Evolutionary conservation across 2,329 filamentous ascomycete genomes (phyloP), one percentile per base, ranked within the genome.

Genomic region (Epichloe sibirici): DNA sequence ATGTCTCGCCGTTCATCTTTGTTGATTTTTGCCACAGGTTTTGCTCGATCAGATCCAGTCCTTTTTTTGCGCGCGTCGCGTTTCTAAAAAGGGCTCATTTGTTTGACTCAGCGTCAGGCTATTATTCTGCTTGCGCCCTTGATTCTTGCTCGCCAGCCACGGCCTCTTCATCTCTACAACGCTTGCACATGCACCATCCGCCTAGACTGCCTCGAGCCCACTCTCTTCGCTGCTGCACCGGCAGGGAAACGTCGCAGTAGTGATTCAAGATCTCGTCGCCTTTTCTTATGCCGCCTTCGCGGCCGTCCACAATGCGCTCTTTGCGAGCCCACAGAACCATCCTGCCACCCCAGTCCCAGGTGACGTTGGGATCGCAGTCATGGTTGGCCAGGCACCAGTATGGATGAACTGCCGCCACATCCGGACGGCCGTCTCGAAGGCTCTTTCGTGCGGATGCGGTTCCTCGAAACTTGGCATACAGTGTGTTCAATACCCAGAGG

Each of bases 361-460:
- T 80, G 40, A 97, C 90, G 66, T 95, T 96, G 8, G 93, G 93
- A 64, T 95, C 83, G 69, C 93, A 98, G 66, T 90, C 89, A 66
- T 98, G 93, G 63, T 98, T 98, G 31, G 91, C 90, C 34, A 97
- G 75, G 69, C 90, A 97, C 90, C 93, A 98, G 60, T 95, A 82
- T 2, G 91, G 90, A 69, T 97, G 90, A 31, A 97, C 90, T 31
- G 91, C 91, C 31, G 88, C 89, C 4, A 95, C 86, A 62, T 97
- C 93, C 0, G 93, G 91, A 9, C 88, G 81, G 3, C 90, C 88
- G 57, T 91, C 87, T 59, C 79, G 79, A 0, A 77, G 77, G 56
- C 81, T 89, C 59, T 93, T 84, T 40, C 88, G 80, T 4, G 90
- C 91, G 2, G 89, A 95, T 0, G 93, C 93, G 0, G 90, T 95